A percentile compares a stretch with the other conserved stretches of the same genome.
Evolutionary conservation across 2,329 filamentous ascomycete species (phyloP).

Genomic region (Aspergillus clavatus): DNA sequence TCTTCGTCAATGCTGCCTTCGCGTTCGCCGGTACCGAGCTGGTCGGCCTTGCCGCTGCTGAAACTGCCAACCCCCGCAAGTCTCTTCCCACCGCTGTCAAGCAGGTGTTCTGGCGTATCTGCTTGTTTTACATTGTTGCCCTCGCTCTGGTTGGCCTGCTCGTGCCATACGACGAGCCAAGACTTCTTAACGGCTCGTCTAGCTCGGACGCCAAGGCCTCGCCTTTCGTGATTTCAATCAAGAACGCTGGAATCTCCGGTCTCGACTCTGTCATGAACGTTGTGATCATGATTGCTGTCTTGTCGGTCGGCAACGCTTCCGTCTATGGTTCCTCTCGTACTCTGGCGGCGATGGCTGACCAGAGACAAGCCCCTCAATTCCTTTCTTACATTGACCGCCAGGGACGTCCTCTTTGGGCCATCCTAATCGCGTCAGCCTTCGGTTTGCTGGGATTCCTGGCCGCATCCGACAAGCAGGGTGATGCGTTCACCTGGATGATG

Average conservation of each 20-base stretch:
- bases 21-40: constrained; percentile 60
- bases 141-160: constrained; percentile 76
- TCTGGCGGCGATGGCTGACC: constrained; percentile 81
- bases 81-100: constrained; percentile 82
- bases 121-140: constrained; percentile 82
- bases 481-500: constrained; percentile 75
- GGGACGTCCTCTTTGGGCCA: constrained; percentile 73
- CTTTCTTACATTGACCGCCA: constrained; percentile 77
- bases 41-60: constrained; percentile 56
- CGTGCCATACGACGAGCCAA: constrained; percentile 65
- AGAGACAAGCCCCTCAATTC: constrained; percentile 72
- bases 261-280: constrained; percentile 88
- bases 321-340: constrained; percentile 90
- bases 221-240: constrained; percentile 89
- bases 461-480: constrained; percentile 54
- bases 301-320: constrained; percentile 87
- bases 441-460: constrained; percentile 76
- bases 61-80: constrained; percentile 57
- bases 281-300: constrained; percentile 85
- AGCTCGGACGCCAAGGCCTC: constrained; percentile 69
- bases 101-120: constrained; percentile 93
- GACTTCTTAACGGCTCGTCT: constrained; percentile 56
- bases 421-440: constrained; percentile 60
- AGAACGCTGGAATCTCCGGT: constrained; percentile 73
- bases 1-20: constrained; percentile 61